Conservation (phyloP, 228 moss, liverwort and hornwort genomes). For the Sphagnum fallax region DNA sequence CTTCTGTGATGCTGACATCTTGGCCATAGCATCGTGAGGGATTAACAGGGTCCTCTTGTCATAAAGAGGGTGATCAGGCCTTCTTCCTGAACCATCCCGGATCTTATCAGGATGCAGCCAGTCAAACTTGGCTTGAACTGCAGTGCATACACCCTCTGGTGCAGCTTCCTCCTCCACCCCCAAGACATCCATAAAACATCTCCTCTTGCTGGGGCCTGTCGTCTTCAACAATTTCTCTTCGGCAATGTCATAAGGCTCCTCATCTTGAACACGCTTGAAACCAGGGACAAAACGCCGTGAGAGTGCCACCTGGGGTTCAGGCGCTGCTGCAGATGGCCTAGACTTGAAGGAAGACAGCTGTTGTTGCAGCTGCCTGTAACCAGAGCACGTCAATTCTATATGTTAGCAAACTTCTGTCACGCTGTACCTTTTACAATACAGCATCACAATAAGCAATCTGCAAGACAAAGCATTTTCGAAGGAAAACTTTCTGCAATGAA, state of each 20-base stretch:
- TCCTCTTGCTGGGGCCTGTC: slow-evolving; percentile 47
- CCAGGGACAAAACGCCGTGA: slow-evolving; percentile 37
- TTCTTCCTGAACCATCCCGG: slow-evolving; percentile 67
- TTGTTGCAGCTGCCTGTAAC: not conserved
- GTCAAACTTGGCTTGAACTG: slow-evolving; percentile 79
- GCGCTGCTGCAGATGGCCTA: slow-evolving; percentile 7
- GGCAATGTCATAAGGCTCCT: slow-evolving; percentile 15
- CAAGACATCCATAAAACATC: slow-evolving; percentile 60
- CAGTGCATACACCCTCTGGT: slow-evolving; percentile 69
- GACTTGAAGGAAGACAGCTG: slow-evolving; percentile 16
- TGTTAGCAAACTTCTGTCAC: not conserved
- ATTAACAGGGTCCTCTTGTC: slow-evolving; percentile 75
- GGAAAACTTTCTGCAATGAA: too few relatives aligned
- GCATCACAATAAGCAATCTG: not conserved
- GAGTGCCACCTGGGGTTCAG: slow-evolving; percentile 6
- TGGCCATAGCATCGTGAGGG: slow-evolving; percentile 53
- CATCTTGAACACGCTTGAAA: slow-evolving; percentile 61
- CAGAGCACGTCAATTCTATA: not conserved
- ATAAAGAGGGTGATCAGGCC: slow-evolving; percentile 66
- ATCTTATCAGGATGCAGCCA: slow-evolving; percentile 72
- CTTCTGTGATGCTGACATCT: slow-evolving; percentile 84
- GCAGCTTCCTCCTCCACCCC: slow-evolving; percentile 67
- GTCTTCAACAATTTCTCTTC: slow-evolving; percentile 9
- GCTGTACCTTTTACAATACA: not conserved
- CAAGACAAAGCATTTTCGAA: too few relatives aligned